Evolutionary conservation across 129 eudicot species (phyloP), one percentile per base, ranked within the genome.

Genomic region (Apium graveolens): DNA sequence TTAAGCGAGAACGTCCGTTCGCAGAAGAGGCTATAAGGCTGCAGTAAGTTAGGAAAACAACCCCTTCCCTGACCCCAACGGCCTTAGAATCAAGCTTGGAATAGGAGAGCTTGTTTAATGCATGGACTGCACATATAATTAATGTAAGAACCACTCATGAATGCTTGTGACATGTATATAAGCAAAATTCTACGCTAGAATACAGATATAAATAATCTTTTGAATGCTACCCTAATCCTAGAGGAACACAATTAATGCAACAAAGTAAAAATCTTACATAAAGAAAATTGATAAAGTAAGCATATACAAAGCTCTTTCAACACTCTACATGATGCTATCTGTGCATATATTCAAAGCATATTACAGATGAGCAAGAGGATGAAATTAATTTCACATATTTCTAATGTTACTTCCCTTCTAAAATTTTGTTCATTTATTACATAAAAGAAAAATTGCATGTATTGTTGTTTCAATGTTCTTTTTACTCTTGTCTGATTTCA

Each of bases 1-100:
- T 93, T 83, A 96, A 87, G 45, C 99, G 96, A 79, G 99, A 90
- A 66, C 91, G 92, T 29, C 97, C 99, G 79, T 82, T 92, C 86
- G 92, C 99, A 29, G 97, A 96, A 78, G 99, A 96, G n/a, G 99
- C 96, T 81, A 96, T 96, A 78, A 92, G 99, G 82, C 97, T 92
- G 91, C 93, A 92, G 74, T 96, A 96, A 38, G 99, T 96, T 88
- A 85, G 81, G 86, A 96, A 96, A 55, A 96, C 83, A 68, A 96
- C 99, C 81, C 97, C 99, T 82, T 92, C 97, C 79, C 53, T 96
- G 32, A 96, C 83, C 79, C 99, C 99, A 74, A 92, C 97, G 78
- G 95, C 80, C 84, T 92, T 96, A 66, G 97, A 90, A 80, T 96
- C 99, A 74, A 96, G 97, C 91, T 96, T 92, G 53, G 96, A 87